A percentile compares a stretch with the other conserved stretches of the same genome.
Evolutionary conservation across 2,329 filamentous ascomycete species (phyloP).

Genomic region (Bipolaris gigantea): DNA sequence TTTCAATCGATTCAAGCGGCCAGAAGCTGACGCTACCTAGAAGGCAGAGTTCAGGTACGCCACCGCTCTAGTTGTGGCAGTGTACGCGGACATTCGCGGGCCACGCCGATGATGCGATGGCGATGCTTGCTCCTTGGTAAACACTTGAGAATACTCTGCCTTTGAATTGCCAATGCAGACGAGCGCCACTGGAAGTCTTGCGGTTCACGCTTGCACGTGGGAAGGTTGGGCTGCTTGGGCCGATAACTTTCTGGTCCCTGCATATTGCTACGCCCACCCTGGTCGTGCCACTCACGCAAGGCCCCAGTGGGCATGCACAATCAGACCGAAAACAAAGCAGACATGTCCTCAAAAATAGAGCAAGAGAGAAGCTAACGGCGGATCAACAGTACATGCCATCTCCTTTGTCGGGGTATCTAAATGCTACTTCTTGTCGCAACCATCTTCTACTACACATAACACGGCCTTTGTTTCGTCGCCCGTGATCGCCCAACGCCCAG

Average conservation of each 20-base stretch:
- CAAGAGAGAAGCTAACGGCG: background rate
- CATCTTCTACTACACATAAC: background rate
- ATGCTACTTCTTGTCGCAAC: background rate
- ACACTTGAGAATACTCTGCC: background rate
- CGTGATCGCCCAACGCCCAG: constrained; percentile 1
- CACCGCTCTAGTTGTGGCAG: constrained; percentile 6
- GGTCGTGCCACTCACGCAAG: constrained; percentile 1
- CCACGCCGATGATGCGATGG: background rate
- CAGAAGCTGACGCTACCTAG: constrained; percentile 27
- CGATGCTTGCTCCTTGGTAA: background rate
- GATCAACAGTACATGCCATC: background rate
- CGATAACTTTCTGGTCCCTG: constrained; percentile 22
- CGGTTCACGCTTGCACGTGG: background rate
- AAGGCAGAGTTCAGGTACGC: constrained; percentile 17
- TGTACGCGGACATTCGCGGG: background rate
- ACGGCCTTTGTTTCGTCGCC: background rate
- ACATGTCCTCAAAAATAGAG: background rate
- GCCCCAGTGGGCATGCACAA: background rate
- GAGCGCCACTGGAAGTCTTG: background rate
- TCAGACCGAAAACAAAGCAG: background rate
- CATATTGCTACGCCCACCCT: constrained; percentile 23
- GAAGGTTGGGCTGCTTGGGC: constrained; percentile 3
- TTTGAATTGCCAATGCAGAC: background rate
- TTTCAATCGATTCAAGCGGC: constrained; percentile 26
- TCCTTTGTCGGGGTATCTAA: constrained; percentile 16